These are phyloP conservation scores for Penicillium canescens DNA, from an alignment of 495 filamentous ascomycete species.

Conservation along the genomic window DNA sequence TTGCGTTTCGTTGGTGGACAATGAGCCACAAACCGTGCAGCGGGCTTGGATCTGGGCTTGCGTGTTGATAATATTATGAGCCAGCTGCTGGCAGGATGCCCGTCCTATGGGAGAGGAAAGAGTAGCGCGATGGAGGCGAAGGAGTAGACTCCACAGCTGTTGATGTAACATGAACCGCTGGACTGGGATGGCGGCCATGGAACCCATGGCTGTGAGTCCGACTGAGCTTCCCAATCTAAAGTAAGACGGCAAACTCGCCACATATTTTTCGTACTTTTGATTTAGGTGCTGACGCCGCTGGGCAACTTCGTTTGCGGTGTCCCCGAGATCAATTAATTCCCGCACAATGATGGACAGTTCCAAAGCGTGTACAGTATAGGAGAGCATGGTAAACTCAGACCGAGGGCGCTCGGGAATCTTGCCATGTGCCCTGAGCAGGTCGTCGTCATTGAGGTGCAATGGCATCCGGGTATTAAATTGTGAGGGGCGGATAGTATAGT, in stretches of 20 bases:
- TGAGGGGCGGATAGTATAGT: conserved; percentile 28
- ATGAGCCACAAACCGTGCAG: conserved; percentile 25
- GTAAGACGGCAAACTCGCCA: conserved; percentile 22
- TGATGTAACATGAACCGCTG: conserved; percentile 36
- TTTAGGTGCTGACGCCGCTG: conserved; percentile 4
- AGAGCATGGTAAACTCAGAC: conserved; percentile 32
- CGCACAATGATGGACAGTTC: conserved; percentile 22
- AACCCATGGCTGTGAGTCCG: conserved; percentile 21
- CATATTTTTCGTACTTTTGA: conserved; percentile 22
- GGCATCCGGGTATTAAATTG: conserved; percentile 27
- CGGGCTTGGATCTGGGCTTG: conserved; percentile 27
- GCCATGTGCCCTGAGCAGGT: conserved; percentile 9
- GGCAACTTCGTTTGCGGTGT: background rate
- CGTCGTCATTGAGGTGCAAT: conserved; percentile 28
- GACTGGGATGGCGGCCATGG: conserved; percentile 26
- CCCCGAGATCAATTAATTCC: conserved; percentile 21
- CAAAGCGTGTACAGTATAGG: conserved; percentile 26
- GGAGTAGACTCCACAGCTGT: conserved; percentile 32
- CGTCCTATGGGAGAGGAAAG: conserved; percentile 16
- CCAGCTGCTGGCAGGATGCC: conserved; percentile 21
- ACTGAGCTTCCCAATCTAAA: conserved; percentile 26
- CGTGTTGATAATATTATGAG: conserved; percentile 27
- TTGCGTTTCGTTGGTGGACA: conserved; percentile 20
- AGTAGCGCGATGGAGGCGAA: conserved; percentile 25
- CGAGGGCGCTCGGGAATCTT: conserved; percentile 23